Evolutionary conservation across 495 filamentous ascomycete genomes (phyloP).

Genomic region (Hyaloscypha finlandica): DNA sequence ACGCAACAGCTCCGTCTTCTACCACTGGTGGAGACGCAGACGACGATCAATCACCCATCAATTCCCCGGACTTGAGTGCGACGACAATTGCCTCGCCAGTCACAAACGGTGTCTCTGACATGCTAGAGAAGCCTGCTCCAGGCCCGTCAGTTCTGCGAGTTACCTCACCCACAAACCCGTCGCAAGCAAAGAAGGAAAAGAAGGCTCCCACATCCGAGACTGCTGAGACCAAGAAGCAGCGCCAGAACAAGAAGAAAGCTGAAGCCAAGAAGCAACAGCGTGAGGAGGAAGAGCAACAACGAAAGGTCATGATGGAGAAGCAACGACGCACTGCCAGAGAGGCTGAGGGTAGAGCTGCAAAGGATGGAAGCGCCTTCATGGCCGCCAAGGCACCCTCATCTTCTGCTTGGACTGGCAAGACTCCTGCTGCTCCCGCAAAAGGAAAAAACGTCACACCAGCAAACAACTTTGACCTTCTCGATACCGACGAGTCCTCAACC

Average conservation of each 20-base stretch:
- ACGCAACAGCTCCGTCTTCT: conserved; percentile 63
- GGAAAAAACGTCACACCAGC: conserved; percentile 26
- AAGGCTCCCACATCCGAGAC: conserved; percentile 48
- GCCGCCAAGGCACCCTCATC: conserved; percentile 53
- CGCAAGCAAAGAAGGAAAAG: conserved; percentile 65
- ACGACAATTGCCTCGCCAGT: conserved; percentile 41
- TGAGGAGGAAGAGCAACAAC: conserved; percentile 72
- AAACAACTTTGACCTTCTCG: conserved; percentile 59
- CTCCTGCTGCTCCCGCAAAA: conserved; percentile 23
- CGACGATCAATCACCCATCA: conserved; percentile 70
- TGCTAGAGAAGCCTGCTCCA: conserved; percentile 73
- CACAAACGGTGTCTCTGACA: conserved; percentile 73
- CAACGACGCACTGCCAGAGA: conserved; percentile 79
- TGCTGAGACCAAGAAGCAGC: conserved; percentile 85
- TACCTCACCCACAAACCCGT: conserved; percentile 61
- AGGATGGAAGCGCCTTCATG: conserved; percentile 63
- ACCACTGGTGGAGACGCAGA: conserved; percentile 79
- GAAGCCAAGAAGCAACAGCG: conserved; percentile 71
- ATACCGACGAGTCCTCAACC: conserved; percentile 68
- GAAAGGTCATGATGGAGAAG: conserved; percentile 71
- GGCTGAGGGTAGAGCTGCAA: conserved; percentile 75
- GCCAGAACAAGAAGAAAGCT: conserved; percentile 80
- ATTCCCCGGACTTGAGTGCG: conserved; percentile 60
- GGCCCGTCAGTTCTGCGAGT: conserved; percentile 77
- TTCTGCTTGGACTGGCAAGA: conserved; percentile 53